Percentiles rank a stretch among this genome's conserved stretches.
phyloP scores from a whole-genome alignment of 176 grass and related monocot genomes.

The Lolium multiflorum region DNA sequence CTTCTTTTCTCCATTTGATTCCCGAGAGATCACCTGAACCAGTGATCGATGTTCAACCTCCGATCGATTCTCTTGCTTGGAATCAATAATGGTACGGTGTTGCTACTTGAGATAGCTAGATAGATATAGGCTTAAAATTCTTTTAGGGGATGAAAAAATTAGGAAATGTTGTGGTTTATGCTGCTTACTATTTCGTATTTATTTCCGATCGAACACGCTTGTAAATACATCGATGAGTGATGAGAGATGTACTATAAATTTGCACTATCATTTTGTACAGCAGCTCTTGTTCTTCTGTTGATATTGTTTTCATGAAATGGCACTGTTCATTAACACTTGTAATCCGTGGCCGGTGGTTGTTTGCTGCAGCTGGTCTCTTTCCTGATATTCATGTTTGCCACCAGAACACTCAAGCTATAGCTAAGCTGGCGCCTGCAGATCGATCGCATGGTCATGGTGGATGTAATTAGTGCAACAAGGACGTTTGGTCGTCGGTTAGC shows the following conservation, averaged over 20 bases:
- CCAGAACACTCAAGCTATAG: not conserved
- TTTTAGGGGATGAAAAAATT: not conserved
- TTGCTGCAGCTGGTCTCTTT: not conserved
- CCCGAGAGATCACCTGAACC: not conserved
- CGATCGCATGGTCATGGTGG: not conserved
- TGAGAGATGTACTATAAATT: not conserved
- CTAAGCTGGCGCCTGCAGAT: not conserved
- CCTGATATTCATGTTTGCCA: not conserved
- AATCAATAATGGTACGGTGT: conserved; percentile 9
- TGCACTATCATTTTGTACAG: not conserved
- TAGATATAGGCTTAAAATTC: conserved; percentile 33
- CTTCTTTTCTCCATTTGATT: not conserved
- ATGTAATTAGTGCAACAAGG: not conserved
- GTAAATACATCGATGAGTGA: conserved; percentile 46
- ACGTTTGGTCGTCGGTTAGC: not conserved
- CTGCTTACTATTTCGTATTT: not conserved
- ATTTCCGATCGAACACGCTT: conserved; percentile 28
- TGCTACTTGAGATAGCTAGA: not conserved
- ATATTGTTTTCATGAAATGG: too few relatives aligned
- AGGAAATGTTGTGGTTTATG: not conserved
- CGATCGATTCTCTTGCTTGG: not conserved
- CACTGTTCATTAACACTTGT: not conserved
- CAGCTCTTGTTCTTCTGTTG: too few relatives aligned
- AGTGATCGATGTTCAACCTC: not conserved
- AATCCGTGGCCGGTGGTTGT: not conserved